Evolutionary conservation across 345 rosid species (phyloP), one percentile per base, ranked within the genome.

Genomic region (Lepidium sativum): DNA sequence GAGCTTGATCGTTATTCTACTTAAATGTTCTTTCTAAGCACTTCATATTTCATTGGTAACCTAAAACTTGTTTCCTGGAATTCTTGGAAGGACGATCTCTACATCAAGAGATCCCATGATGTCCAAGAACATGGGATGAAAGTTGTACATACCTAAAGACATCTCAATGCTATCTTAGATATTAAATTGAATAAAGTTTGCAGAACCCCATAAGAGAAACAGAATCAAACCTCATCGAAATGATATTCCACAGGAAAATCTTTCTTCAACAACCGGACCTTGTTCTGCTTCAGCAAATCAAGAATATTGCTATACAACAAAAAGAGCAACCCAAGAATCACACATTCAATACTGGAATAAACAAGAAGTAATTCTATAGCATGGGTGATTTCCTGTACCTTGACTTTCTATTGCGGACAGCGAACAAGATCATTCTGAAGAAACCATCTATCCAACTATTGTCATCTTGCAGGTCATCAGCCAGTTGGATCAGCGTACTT

Each of bases 371-470:
- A 29, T 38, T 39, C 18, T 21, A 25, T 15, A 62, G 15, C 13
- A 63, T 27, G n/a, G 25, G 27, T 55, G 39, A 9, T 60, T 56
- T 37, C 64, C 18, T 56, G 39, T 17, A 94, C 96, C 90, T 82
- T 9, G 86, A 44, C 66, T 83, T 70, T 80, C 81, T 82, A 29
- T 70, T 61, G 37, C 79, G 79, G 27, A 84, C 66, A 76, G 81
- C 83, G n/a, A 74, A 77, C 55, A 69, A 7, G 44, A 94, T 69
- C 49, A 78, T 55, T 68, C 92, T 84, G 74, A 74, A 72, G 79
- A 92, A 90, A 34, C 88, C 95, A 43, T 84, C 86, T 25, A 55
- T 43, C 96, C 95, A 86, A 63, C 74, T 68, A 20, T 53, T 68
- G 17, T 53, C 63, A 72, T 75, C 88, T 67, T 68, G 73, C 60